phyloP scores from a whole-genome alignment of 2,329 filamentous ascomycete species.

The Curvularia lunata region DNA sequence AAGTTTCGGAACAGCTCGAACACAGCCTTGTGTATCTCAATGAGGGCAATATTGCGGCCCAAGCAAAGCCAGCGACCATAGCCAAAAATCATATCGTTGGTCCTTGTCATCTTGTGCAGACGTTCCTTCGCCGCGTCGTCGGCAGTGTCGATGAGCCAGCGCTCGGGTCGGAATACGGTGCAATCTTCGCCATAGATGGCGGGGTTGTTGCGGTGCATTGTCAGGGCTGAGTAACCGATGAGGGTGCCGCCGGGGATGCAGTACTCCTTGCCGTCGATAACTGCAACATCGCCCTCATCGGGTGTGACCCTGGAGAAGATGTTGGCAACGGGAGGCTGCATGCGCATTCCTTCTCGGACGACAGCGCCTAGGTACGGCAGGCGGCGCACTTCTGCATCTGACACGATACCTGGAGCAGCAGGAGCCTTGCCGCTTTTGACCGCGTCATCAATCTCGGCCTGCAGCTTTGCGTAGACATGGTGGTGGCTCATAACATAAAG shows the following conservation, averaged over 20 bases:
- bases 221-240: slow-evolving; percentile 43
- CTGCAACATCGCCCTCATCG: slow-evolving; percentile 41
- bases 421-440: slow-evolving; percentile 44
- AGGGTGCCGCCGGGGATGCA: slow-evolving; percentile 46
- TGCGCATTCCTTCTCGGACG: slow-evolving; percentile 55
- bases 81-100: slow-evolving; percentile 48
- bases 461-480: slow-evolving; percentile 54
- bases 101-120: slow-evolving; percentile 40
- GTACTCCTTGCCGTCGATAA: slow-evolving; percentile 33
- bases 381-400: slow-evolving; percentile 53
- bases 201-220: slow-evolving; percentile 42
- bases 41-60: slow-evolving; percentile 42
- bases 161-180: slow-evolving; percentile 56
- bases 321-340: slow-evolving; percentile 52
- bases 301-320: slow-evolving; percentile 44
- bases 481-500: slow-evolving; percentile 61
- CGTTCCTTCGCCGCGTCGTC: slow-evolving; percentile 30
- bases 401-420: slow-evolving; percentile 52
- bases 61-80: slow-evolving; percentile 47
- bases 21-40: slow-evolving; percentile 51
- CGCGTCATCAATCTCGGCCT: slow-evolving; percentile 54
- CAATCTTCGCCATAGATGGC: slow-evolving; percentile 50
- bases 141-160: slow-evolving; percentile 52
- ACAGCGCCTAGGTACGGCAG: slow-evolving; percentile 56
- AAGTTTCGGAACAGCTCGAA: slow-evolving; percentile 51